Evolutionary conservation across 441 rosid genomes (phyloP).

Genomic region (Omphalea diandra): DNA sequence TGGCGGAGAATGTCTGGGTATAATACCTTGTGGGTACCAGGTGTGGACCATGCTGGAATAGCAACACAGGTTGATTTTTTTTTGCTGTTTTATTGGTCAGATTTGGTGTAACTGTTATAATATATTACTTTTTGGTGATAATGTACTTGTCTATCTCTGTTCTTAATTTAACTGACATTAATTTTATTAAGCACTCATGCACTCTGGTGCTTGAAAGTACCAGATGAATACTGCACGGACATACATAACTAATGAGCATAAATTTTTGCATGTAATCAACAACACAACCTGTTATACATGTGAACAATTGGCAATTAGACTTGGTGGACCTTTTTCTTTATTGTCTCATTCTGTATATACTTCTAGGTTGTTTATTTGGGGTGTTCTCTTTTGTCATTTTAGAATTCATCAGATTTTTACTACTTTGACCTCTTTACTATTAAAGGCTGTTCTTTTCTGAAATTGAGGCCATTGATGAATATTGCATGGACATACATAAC

Average conservation of each 20-base stretch:
- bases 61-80: constrained; percentile 69
- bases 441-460: background rate
- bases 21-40: constrained; percentile 95
- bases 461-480: background rate
- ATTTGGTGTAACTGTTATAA: background rate
- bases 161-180: background rate
- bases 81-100: constrained; percentile 6
- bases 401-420: background rate
- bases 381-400: background rate
- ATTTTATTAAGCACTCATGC: background rate
- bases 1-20: constrained; percentile 93
- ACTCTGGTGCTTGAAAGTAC: background rate
- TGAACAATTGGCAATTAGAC: too few species aligned
- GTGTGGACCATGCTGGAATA: constrained; percentile 96
- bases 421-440: background rate
- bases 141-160: background rate
- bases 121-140: background rate
- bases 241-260: background rate
- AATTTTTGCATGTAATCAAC: background rate
- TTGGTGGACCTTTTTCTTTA: background rate
- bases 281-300: background rate
- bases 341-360: background rate
- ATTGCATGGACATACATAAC: background rate
- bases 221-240: background rate
- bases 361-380: background rate